Evolutionary conservation across 805 yeast genomes (phyloP).

Genomic region (Saccharomycopsis schoenii): DNA sequence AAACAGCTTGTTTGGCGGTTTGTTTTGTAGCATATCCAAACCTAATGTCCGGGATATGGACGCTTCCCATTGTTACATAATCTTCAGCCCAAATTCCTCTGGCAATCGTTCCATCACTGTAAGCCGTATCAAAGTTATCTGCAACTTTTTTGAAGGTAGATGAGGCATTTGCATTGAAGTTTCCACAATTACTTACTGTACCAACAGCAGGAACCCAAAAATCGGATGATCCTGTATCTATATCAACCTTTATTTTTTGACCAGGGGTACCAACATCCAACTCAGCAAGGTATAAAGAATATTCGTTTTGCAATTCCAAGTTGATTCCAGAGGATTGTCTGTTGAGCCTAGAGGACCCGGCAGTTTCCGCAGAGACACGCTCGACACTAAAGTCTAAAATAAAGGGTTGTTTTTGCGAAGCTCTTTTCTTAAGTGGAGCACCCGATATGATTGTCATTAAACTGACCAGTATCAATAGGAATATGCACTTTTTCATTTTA

Average conservation of each 20-base stretch:
- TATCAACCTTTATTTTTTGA: conserved; percentile 31
- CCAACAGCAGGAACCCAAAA: conserved; percentile 34
- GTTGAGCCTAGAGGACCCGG: neutral
- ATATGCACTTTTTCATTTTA: neutral
- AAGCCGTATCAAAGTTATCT: conserved; percentile 29
- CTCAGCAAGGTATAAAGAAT: conserved; percentile 35
- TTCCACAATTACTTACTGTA: conserved; percentile 12
- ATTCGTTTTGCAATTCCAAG: conserved; percentile 27
- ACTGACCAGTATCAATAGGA: neutral
- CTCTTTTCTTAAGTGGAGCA: neutral
- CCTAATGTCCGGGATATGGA: conserved; percentile 4
- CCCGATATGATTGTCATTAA: neutral
- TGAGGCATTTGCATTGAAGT: conserved; percentile 20
- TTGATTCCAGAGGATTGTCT: neutral
- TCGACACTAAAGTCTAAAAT: neutral
- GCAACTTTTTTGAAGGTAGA: conserved; percentile 24
- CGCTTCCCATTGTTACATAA: conserved; percentile 14
- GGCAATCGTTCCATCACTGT: conserved; percentile 41
- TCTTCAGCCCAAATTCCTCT: conserved; percentile 33
- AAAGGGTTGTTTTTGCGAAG: neutral
- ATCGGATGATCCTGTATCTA: conserved; percentile 44
- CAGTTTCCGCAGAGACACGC: neutral
- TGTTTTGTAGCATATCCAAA: conserved; percentile 15
- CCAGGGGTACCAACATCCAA: conserved; percentile 35
- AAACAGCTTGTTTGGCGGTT: conserved; percentile 12